Base-by-base conservation (phyloP, 306 rosid species). In the Psophocarpus tetragonolobus region DNA sequence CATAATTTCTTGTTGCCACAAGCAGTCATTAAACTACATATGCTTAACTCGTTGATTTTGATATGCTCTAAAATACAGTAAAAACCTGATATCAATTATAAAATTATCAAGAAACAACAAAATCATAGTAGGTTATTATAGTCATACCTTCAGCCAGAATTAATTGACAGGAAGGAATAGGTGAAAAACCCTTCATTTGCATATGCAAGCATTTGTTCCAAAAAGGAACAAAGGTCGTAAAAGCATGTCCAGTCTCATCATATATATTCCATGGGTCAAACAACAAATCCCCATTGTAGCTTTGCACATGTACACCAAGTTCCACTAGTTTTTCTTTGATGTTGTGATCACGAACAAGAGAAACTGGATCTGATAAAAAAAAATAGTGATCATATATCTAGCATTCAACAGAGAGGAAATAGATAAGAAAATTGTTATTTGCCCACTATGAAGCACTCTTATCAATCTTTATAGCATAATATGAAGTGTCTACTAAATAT, bases 281-380 rank as follows among this genome's bases (percentile, higher is more conserved):
- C 54, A 67, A 15, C 36, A 67, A 13, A 44, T 67, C 73, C 12
- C 73, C 73, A 41, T 67, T 67, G 73, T 67, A 67, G 73, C 73
- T 67, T 14, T 67, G 20, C 21, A 67, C 73, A 13, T 14, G 1
- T 13, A 41, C 11, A 13, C 36, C 54, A 67, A 13, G 73, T 14
- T 67, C 54, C 73, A 24, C 29, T 41, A 67, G 54, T 41, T 67
- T 67, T 41, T 39, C 73, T 41, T 67, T 67, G 53, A 67, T 67
- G 54, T 41, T 41, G 24, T 77, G 81, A 77, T 77, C 81, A 3
- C 81, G 75, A 77, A 77, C 81, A 53, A 77, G 81, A 0, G 81
- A 77, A 53, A 77, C 36, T 3, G 81, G 75, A 68, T 77, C 81
- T 77, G 60, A 2, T 1, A 77, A 67, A 53, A 36, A 36, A 48